phyloP scores from a whole-genome alignment of 345 rosid genomes.

The Citrus unshiu region DNA sequence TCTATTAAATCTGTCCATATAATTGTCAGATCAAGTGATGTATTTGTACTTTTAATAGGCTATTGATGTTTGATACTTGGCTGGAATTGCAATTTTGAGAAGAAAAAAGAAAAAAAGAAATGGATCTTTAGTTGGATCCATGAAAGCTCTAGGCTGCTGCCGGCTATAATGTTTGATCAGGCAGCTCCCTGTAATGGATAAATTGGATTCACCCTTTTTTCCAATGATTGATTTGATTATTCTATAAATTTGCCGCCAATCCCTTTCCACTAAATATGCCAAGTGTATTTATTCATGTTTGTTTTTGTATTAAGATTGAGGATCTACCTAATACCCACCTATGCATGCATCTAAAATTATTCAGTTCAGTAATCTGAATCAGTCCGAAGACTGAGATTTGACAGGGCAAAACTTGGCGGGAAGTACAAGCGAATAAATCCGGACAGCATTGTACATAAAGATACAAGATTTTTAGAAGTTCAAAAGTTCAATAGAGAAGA shows the following conservation, averaged over 20 bases:
- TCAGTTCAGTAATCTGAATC: neutral
- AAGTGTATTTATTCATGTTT: neutral
- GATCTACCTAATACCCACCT: neutral
- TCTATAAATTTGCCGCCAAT: neutral
- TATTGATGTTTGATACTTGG: slow-evolving; percentile 4
- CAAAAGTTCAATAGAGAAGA: no score
- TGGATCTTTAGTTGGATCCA: neutral
- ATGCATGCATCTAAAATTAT: neutral
- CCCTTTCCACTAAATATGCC: neutral
- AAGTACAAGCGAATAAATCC: neutral
- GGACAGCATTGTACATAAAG: no score
- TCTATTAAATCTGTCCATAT: neutral
- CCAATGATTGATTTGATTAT: neutral
- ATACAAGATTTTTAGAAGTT: no score
- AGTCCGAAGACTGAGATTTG: neutral
- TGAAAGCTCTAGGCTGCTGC: slow-evolving; percentile 3
- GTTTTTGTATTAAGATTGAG: neutral
- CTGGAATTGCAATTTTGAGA: slow-evolving; percentile 17
- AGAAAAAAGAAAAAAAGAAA: neutral
- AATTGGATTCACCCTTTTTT: neutral
- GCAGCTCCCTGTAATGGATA: slow-evolving; percentile 1
- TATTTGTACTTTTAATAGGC: slow-evolving; percentile 11
- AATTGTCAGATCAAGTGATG: neutral
- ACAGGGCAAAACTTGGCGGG: neutral
- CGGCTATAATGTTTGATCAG: slow-evolving; percentile 4